phyloP scores from a whole-genome alignment of 2,329 filamentous ascomycete genomes.

The Malbranchea zuffiana region DNA sequence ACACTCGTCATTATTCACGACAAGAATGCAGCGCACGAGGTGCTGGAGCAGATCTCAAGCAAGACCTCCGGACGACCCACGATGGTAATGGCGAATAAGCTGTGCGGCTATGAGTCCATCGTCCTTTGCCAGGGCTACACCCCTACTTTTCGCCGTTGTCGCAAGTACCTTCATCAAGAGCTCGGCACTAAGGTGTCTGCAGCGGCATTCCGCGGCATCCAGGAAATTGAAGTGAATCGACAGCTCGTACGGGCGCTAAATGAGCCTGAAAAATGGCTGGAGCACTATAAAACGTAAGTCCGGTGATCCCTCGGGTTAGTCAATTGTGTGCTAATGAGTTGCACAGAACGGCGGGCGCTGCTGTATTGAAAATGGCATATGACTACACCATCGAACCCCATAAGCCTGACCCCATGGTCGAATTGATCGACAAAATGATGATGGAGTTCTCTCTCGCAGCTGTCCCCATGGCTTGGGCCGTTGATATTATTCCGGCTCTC shows the following conservation, averaged over 20 bases:
- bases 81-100: conserved; percentile 19
- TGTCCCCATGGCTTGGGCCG: conserved; percentile 36
- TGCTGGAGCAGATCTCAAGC: conserved; percentile 20
- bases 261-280: conserved; percentile 14
- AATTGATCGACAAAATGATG: conserved; percentile 33
- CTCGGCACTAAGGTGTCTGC: conserved; percentile 22
- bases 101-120: conserved; percentile 22
- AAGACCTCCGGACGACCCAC: conserved; percentile 26
- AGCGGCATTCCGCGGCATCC: conserved; percentile 15
- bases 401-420: conserved; percentile 34
- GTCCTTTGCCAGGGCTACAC: conserved; percentile 19
- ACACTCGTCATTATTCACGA: conserved; percentile 31
- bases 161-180: conserved; percentile 21
- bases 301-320: background rate
- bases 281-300: conserved; percentile 17
- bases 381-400: conserved; percentile 37
- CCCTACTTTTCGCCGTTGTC: conserved; percentile 16
- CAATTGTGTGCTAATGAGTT: conserved; percentile 15
- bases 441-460: conserved; percentile 31
- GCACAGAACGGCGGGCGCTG: conserved; percentile 28
- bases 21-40: conserved; percentile 22
- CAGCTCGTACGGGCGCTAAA: conserved; percentile 14
- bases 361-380: conserved; percentile 38
- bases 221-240: conserved; percentile 15
- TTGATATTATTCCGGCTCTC: conserved; percentile 38